Evolutionary conservation across 2,329 filamentous ascomycete genomes (phyloP).

Genomic region (Phoma herbarum): DNA sequence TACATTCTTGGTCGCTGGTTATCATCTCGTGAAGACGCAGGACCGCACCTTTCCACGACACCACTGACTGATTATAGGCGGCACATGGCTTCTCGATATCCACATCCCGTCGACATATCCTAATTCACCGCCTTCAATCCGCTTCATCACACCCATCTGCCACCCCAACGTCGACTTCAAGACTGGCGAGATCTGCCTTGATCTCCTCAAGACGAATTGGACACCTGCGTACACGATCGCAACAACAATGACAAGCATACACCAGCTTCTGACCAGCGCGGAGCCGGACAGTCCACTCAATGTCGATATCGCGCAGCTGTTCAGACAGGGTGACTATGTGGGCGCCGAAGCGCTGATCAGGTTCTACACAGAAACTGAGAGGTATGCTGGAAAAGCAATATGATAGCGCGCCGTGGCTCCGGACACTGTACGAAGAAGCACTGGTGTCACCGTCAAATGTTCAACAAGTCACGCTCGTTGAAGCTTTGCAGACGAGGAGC

Average conservation of each 20-base stretch:
- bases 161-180: slow-evolving; percentile 56
- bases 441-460: not conserved
- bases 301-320: slow-evolving; percentile 76
- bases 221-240: slow-evolving; percentile 84
- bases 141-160: slow-evolving; percentile 70
- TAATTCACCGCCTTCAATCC: slow-evolving; percentile 76
- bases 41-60: not conserved
- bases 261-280: slow-evolving; percentile 73
- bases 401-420: not conserved
- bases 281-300: slow-evolving; percentile 80
- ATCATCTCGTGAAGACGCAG: not conserved
- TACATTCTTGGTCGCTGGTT: not conserved
- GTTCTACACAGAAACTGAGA: slow-evolving; percentile 70
- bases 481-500: not conserved
- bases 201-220: slow-evolving; percentile 81
- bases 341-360: slow-evolving; percentile 75
- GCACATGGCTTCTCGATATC: slow-evolving; percentile 85
- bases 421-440: not conserved
- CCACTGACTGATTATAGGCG: slow-evolving; percentile 57
- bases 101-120: slow-evolving; percentile 81
- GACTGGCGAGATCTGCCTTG: slow-evolving; percentile 92
- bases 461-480: not conserved
- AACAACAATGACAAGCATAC: slow-evolving; percentile 75
- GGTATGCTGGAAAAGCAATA: slow-evolving; percentile 44
- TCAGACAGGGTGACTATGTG: slow-evolving; percentile 72